Conservation (phyloP, 2,329 filamentous ascomycete genomes). For the Talaromyces sp. region DNA sequence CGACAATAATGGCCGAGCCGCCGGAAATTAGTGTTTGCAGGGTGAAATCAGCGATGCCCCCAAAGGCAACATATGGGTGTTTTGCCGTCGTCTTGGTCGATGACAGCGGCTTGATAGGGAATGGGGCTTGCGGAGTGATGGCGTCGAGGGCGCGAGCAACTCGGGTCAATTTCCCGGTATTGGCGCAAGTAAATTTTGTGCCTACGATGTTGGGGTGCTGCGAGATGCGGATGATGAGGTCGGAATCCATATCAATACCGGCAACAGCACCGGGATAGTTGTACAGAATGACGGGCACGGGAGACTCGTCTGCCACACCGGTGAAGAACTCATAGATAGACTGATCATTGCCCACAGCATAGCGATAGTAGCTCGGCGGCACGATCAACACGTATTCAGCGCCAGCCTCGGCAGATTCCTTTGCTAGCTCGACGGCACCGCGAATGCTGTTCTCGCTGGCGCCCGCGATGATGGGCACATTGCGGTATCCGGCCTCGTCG, state of each 20-base stretch:
- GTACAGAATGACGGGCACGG: conserved; percentile 77
- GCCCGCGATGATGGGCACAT: conserved; percentile 76
- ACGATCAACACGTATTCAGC: conserved; percentile 76
- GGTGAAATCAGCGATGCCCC: conserved; percentile 83
- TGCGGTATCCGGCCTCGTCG: conserved; percentile 68
- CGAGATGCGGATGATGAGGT: conserved; percentile 73
- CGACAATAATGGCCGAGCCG: conserved; percentile 79
- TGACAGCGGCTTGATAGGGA: conserved; percentile 20
- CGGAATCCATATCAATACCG: conserved; percentile 84
- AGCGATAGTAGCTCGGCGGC: conserved; percentile 77
- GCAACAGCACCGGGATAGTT: conserved; percentile 86
- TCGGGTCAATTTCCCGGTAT: conserved; percentile 81
- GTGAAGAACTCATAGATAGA: conserved; percentile 68
- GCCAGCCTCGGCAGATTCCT: conserved; percentile 60
- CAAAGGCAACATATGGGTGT: conserved; percentile 71
- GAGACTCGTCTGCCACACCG: conserved; percentile 67
- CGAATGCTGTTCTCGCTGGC: conserved; percentile 75
- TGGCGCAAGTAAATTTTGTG: conserved; percentile 88
- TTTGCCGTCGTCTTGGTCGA: conserved; percentile 24
- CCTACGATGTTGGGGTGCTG: conserved; percentile 78
- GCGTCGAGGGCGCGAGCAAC: conserved; percentile 69
- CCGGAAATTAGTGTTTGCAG: conserved; percentile 75
- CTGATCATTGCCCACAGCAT: conserved; percentile 63
- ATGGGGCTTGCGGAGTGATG: conserved; percentile 51
- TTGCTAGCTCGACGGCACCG: conserved; percentile 70